Conservation (phyloP, 164 flowering plant species). For the Akebia trifoliata region DNA sequence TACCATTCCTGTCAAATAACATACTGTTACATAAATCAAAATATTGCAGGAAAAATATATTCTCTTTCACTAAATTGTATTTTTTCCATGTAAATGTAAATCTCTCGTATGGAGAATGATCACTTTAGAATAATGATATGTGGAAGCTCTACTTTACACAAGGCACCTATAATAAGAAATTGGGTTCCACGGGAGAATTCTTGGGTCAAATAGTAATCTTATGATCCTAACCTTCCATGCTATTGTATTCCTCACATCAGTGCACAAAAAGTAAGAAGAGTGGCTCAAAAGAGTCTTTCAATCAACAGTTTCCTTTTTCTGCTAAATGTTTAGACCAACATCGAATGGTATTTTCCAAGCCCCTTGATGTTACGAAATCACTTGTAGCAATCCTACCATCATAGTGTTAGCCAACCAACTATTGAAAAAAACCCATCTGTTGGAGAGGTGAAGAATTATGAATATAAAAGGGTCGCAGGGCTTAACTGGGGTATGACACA, state of each 20-base stretch:
- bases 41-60: background rate
- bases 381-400: too few species aligned
- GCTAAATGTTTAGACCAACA: too few species aligned
- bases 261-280: background rate
- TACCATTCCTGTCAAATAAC: constrained; percentile 52
- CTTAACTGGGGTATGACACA: too few species aligned
- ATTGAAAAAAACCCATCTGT: too few species aligned
- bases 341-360: too few species aligned
- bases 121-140: background rate
- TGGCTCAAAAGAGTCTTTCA: background rate
- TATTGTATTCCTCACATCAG: background rate
- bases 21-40: background rate
- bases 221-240: background rate
- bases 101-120: background rate
- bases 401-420: too few species aligned
- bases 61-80: background rate
- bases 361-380: too few species aligned
- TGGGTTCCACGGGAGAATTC: background rate
- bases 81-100: background rate
- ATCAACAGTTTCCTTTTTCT: too few species aligned
- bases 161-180: background rate
- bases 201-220: background rate
- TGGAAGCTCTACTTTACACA: too few species aligned
- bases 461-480: too few species aligned
- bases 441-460: too few species aligned